Base-by-base conservation (phyloP, 257 asterid species). In the Lavandula angustifolia region DNA sequence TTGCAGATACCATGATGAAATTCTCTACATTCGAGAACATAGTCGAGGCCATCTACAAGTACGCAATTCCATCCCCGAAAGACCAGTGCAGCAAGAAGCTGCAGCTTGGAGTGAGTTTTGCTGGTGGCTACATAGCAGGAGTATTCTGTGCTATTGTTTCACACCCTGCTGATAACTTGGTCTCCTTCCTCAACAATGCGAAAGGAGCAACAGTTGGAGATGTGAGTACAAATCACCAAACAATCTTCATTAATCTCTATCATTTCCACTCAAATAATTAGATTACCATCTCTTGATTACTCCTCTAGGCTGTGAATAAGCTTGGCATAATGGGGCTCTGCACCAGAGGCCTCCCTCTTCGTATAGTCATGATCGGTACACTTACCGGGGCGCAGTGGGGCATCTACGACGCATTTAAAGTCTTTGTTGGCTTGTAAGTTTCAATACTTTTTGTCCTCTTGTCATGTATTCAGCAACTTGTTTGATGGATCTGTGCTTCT, bases 321-420 rank as follows among this genome's bases (percentile, higher is more conserved):
- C 73, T 91, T 3, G 97, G 97, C 7, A 29, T 91, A 40, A 3
- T 33, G 85, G 96, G 96, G 48, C 88, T 91, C 57, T 87, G 84
- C 71, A 91, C 96, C 0, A 82, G 97, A 22, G 97, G 97, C 3
- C 95, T 91, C 64, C 97, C 96, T 71, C 87, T 91, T 22, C 95
- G 97, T 72, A 91, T 91, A 61, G 95, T 91, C 73, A 91, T 91
- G 97, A 87, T 91, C 67, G 97, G 97, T 34, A 91, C 97, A 43
- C 96, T 91, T 42, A 87, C 97, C n/a, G 97, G 97, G 54, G 95
- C 96, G n/a, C 97, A 91, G 55, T 91, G 97, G 97, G 97, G 97
- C 29, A 81, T 91, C 82, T 91, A 91, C 57, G 97, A 91, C 63
- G 95, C 97, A 48, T 87, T 91, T 86, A 91, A 91, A 82, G 96